Conservation (phyloP, 2,329 filamentous ascomycete species). For the Biscogniauxia mediterranea region DNA sequence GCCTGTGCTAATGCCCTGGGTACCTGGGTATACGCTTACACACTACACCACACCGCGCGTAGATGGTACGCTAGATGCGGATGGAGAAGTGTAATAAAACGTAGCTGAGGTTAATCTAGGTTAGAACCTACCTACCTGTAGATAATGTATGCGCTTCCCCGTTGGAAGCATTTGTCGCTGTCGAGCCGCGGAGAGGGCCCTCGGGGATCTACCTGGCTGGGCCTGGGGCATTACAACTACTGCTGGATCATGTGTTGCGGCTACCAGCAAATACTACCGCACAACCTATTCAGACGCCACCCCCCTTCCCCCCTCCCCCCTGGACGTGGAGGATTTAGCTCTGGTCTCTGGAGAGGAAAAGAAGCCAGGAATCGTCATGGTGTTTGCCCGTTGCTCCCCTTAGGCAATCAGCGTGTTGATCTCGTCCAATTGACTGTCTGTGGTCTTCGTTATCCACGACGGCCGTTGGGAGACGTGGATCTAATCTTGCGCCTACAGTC, state of each 20-base stretch:
- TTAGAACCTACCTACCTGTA: not conserved
- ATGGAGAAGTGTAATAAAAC: not conserved
- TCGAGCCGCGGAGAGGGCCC: not conserved
- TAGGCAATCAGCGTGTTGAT: slow-evolving; percentile 8
- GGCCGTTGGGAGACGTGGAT: slow-evolving; percentile 14
- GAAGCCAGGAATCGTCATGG: slow-evolving; percentile 2
- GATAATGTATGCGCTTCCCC: not conserved
- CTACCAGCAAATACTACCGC: not conserved
- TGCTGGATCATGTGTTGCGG: not conserved
- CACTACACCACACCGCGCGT: not conserved
- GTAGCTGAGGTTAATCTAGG: not conserved
- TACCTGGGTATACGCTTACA: not conserved
- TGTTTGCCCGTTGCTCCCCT: slow-evolving; percentile 3
- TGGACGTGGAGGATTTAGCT: slow-evolving; percentile 3
- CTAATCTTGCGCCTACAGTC: slow-evolving; percentile 13
- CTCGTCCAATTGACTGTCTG: slow-evolving; percentile 3
- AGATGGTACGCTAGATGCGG: not conserved
- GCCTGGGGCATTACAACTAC: not conserved
- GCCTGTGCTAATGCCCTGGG: not conserved
- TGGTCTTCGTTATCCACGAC: slow-evolving; percentile 12
- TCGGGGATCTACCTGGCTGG: too few relatives aligned
- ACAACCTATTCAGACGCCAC: slow-evolving; percentile 4
- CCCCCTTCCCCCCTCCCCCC: not conserved
- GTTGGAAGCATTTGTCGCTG: not conserved
- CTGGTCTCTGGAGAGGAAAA: not conserved